Evolutionary conservation across 495 filamentous ascomycete species (phyloP), one percentile per base, ranked within the genome.

Genomic region (Xylaria nigripes): DNA sequence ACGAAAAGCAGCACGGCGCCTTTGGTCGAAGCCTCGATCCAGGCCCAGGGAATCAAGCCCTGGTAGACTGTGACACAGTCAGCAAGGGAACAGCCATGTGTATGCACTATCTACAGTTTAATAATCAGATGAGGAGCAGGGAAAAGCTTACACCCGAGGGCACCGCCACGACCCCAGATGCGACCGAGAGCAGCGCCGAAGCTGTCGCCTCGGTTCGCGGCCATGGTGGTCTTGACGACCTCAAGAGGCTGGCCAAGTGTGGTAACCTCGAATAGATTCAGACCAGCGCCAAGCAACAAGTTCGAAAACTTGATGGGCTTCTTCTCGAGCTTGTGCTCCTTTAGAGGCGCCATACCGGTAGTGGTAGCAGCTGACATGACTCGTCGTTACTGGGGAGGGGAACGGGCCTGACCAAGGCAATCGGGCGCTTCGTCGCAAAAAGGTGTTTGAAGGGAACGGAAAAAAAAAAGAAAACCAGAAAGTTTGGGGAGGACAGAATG

Each of bases 271-370:
- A 96, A 97, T 85, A 98, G 79, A 77, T 98, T 97, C 74, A 98
- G 79, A 44, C 92, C 92, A 64, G 89, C 94, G 60, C 93, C 93
- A 66, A 98, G 80, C 65, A 98, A 78, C 80, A 98, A 74, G 75
- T 97, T 98, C 76, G 90, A 95, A 81, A 97, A 97, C 82, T 95
- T 97, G 80, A 98, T 84, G 57, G 94, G 94, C 83, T 98, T 97
- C 86, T 96, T 97, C 86, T 96, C 90, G 62, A 91, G 76, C 75
- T 70, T 77, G 23, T 62, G 60, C 22, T 66, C 69, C 63, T 70
- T 66, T 59, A 69, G 45, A 65, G 80, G 76, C 55, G 77, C 68
- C 56, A 75, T 66, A 61, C 77, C 68, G 71, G 75, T 72, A 65
- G 77, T 72, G 68, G 81, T 75, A 68, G 76, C 68, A 66, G 75